phyloP scores from a whole-genome alignment of 768 basidiomycete genomes.

The Gyrodon lividus region DNA sequence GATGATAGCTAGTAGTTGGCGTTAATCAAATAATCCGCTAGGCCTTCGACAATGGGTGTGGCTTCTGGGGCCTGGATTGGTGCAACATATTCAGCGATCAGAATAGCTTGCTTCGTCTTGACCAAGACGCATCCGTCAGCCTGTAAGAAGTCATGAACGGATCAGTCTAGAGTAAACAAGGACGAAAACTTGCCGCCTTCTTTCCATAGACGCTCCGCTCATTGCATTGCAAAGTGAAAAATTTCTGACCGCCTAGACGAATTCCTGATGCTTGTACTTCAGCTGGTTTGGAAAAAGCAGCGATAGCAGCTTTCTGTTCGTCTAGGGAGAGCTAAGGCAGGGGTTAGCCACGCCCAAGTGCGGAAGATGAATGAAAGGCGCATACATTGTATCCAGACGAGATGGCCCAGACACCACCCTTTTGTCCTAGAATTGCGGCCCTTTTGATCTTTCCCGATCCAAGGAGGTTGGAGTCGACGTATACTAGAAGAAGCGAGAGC shows the following conservation, averaged over 20 bases:
- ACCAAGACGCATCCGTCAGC: conserved; percentile 70
- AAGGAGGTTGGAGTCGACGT: conserved; percentile 80
- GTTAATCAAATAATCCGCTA: conserved; percentile 77
- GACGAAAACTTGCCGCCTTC: conserved; percentile 58
- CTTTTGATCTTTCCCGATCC: conserved; percentile 65
- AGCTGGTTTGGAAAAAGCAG: conserved; percentile 43
- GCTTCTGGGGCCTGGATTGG: conserved; percentile 69
- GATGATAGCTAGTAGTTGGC: conserved; percentile 45
- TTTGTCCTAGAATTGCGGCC: conserved; percentile 53
- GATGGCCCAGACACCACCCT: conserved; percentile 31
- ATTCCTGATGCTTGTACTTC: conserved; percentile 57
- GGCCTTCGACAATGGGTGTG: conserved; percentile 58
- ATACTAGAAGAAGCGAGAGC: conserved; percentile 43
- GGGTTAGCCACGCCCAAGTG: background rate
- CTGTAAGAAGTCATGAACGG: conserved; percentile 36
- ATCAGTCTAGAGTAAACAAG: conserved; percentile 1
- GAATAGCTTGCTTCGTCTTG: conserved; percentile 82
- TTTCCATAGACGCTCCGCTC: conserved; percentile 67
- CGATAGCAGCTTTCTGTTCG: conserved; percentile 27
- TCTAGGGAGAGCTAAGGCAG: conserved; percentile 17
- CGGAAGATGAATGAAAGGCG: background rate
- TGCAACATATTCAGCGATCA: conserved; percentile 71
- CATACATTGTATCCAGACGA: conserved; percentile 23
- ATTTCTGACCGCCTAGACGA: conserved; percentile 68
- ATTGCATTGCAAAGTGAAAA: conserved; percentile 56